Base-by-base conservation (phyloP, 2,329 filamentous ascomycete species). In the Sarocladium strictum region DNA sequence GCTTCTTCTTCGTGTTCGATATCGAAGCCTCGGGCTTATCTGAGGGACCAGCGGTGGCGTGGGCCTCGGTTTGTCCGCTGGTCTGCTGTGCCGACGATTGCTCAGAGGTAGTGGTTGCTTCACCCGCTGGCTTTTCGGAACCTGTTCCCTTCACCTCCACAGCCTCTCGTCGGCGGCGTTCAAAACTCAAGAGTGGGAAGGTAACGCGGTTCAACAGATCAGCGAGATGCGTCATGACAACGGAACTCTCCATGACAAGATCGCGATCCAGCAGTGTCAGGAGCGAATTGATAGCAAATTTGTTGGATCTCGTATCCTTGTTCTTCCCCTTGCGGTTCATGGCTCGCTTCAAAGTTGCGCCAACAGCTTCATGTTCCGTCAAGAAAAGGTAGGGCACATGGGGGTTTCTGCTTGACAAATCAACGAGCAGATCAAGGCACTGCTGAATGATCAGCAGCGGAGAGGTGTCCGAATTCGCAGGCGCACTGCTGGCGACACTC, bases 391-490 rank as follows among this genome's bases (percentile, higher is more conserved):
- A 90, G 33, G 91, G 84, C 53, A 97, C 87, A 64, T 96, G 90
- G 32, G 85, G 84, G 63, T 96, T 97, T 68, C 89, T 89, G 58
- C 86, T 83, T 14, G 89, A 90, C 21, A 99, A 79, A 62, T 91
- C 90, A 41, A 89, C 88, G 11, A 99, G 78, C 2, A 94, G 84
- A 59, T 88, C 86, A 35, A 99, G 78, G 64, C 94, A 97, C 69
- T 99, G 95, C 67, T 97, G 93, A 9, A 97, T 91, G 53, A 99
- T 90, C 75, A 97, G 84, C 40, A 97, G 80, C 12, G 95, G 95
- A 3, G 94, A 97, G 40, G 95, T 88, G 64, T 97, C 94, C 4
- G 89, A 89, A 67, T 85, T 90, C 50, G 85, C 82, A 60, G 80
- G 73, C 5, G 65, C 61, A 52, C 69, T 72, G 63, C 68, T 65